A percentile compares a stretch with the other conserved stretches of the same genome.
phyloP scores from a whole-genome alignment of 257 asterid genomes.

The Linderniella brevidens region DNA sequence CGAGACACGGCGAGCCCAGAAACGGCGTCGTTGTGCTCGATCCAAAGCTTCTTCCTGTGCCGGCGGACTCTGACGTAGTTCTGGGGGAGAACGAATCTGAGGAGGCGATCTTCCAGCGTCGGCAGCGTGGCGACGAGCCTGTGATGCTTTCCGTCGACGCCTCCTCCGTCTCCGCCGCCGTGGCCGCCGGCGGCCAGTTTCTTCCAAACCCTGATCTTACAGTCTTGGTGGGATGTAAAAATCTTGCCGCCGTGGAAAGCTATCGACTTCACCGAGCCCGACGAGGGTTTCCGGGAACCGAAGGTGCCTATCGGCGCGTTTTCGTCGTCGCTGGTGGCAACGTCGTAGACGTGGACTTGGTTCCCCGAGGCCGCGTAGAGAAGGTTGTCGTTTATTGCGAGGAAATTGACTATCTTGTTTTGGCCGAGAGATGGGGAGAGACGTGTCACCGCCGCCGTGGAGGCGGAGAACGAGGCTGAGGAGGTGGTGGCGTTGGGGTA shows the following conservation, averaged over 20 bases:
- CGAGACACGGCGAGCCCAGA: conserved; percentile 27
- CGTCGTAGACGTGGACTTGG: conserved; percentile 34
- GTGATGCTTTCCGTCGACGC: conserved; percentile 20
- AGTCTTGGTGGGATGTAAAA: conserved; percentile 74
- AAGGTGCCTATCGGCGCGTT: conserved; percentile 29
- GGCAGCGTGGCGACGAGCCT: conserved; percentile 44
- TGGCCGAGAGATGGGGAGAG: no score
- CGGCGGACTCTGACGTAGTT: conserved; percentile 49
- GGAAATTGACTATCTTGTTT: conserved; percentile 20
- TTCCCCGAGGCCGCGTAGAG: conserved; percentile 59
- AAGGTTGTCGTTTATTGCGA: conserved; percentile 36
- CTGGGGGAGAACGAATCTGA: conserved; percentile 28
- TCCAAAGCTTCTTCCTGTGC: conserved; percentile 52
- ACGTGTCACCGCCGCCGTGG: no score
- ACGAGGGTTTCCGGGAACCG: conserved; percentile 11
- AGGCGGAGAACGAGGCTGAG: no score
- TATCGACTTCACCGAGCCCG: conserved; percentile 52
- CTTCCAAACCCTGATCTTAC: conserved; percentile 62
- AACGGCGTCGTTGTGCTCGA: conserved; percentile 64
- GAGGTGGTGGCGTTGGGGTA: no score
- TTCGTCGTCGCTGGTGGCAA: neutral
- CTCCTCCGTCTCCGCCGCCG: no score
- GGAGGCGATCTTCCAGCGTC: conserved; percentile 34
- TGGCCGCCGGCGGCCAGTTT: no score
- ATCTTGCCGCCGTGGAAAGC: conserved; percentile 27